Evolutionary conservation across 1,284 basidiomycete species (phyloP), one percentile per base, ranked within the genome.

Genomic region (Ustilago bromivora): DNA sequence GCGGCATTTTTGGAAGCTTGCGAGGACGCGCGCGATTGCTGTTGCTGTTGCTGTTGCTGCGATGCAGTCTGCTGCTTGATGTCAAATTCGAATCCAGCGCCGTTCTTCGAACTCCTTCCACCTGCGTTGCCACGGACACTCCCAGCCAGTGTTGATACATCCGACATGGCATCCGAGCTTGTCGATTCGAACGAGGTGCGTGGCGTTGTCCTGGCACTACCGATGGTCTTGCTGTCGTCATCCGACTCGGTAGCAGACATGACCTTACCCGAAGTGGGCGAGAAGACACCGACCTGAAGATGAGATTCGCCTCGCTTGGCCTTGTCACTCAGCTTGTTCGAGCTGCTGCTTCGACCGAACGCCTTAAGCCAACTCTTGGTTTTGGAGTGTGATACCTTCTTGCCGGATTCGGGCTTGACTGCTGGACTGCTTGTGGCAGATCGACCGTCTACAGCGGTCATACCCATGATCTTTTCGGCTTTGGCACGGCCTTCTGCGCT

Each of bases 281-380:
- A 61, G 15, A 61, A 57, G 0, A 47, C 51, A 10, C 60, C 59
- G 9, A 41, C 23, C n/a, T 28, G 51, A 12, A 56, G 59, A 5
- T 57, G 55, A 17, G 65, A 67, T 17, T 32, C 57, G 55, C 51
- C 55, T 63, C 57, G 34, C 49, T 23, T 70, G 43, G 28, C 63
- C 61, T 51, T 32, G 0, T 32, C 23, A 19, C 15, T 51, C 11
- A 51, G 28, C 49, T 51, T 51, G 49, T 11, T 51, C 49, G 49
- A 51, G 41, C 23, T 23, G 32, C 61, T 61, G n/a, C 61, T 63
- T 23, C 82, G 73, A 13, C 49, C 49, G 43, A 84, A 76, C 35
- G 76, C 76, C 43, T 82, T 74, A 35, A 84, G 70, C 82, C 82
- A 84, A 61, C 73, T 78, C 57, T 81, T 81, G 47, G 82, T 82